Evolutionary conservation across 2,329 filamentous ascomycete genomes (phyloP), one percentile per base, ranked within the genome.

Genomic region (Pestalotiopsis fici): DNA sequence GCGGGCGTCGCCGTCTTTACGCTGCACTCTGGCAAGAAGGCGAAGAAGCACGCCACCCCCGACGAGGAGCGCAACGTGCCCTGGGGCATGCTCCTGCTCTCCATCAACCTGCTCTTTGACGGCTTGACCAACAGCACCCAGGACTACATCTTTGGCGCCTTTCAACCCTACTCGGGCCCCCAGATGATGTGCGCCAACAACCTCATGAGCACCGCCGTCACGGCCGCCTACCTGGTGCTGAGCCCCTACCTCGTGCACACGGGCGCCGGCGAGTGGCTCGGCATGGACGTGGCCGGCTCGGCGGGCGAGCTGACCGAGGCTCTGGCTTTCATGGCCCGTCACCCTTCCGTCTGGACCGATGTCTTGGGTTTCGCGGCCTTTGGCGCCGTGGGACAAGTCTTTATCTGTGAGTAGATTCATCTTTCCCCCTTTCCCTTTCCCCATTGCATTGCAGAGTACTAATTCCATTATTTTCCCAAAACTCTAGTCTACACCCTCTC

Each of bases 161-260:
- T 94, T 81, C 89, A 89, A 71, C 90, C 91, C 15, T 98, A 96
- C 78, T 89, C 90, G 2, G 96, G 96, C 11, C 94, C 95, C 68
- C 96, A 99, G 86, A 99, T 99, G 96, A 99, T 99, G 96, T 97
- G 95, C 78, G 95, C 95, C 50, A 94, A 98, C 81, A 99, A 98
- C 78, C 83, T 97, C 66, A 92, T 98, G 80, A 91, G 89, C 73
- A 95, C 94, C 3, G 76, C 90, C 59, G 84, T 98, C 66, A 98
- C 95, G 3, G 85, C 88, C 23, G 76, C 82, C 0, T 98, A 97
- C 75, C 88, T 99, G 57, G 71, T 95, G 21, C 76, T 94, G 23
- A 92, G 90, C 74, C 96, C 96, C 0, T 93, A 91, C 82, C 80
- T 98, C n/a, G 92, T 91, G 0, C 83, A 86, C 67, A 94, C 89